phyloP scores from a whole-genome alignment of 176 grass and related monocot species.

The Avena eriantha region DNA sequence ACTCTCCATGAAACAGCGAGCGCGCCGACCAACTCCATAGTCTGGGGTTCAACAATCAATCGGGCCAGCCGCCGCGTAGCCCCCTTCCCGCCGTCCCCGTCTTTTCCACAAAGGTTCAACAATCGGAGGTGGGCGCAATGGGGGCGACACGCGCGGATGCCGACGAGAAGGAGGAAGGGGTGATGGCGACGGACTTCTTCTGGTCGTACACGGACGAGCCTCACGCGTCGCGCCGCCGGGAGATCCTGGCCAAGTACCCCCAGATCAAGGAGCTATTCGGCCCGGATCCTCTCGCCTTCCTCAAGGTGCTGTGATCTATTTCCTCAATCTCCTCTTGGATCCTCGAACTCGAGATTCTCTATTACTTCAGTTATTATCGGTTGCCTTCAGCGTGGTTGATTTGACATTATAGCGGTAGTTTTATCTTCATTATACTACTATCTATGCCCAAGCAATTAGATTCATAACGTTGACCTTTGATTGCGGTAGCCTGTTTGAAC shows the following conservation, averaged over 20 bases:
- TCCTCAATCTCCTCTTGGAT: background rate
- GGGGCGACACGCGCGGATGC: slow-evolving; percentile 18
- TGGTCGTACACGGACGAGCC: slow-evolving; percentile 99
- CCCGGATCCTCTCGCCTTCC: slow-evolving; percentile 78
- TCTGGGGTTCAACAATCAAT: background rate
- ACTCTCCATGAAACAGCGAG: slow-evolving; percentile 16
- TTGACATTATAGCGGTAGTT: background rate
- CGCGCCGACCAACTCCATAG: background rate
- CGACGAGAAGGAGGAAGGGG: slow-evolving; percentile 56
- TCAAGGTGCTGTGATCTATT: slow-evolving; percentile 67
- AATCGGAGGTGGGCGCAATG: slow-evolving; percentile 37
- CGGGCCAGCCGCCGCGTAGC: background rate
- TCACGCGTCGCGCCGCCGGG: slow-evolving; percentile 82
- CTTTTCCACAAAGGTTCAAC: background rate
- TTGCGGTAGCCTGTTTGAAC: background rate
- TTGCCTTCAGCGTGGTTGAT: background rate
- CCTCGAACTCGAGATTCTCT: background rate
- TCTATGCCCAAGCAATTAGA: slow-evolving; percentile 1
- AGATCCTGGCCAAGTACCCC: slow-evolving; percentile 90
- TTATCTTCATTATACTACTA: background rate
- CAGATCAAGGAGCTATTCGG: slow-evolving; percentile 99
- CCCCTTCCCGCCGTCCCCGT: background rate
- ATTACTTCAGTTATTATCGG: no score
- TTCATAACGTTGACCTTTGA: background rate
- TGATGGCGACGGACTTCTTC: slow-evolving; percentile 96